Conservation (phyloP, 371 early-diverging fungal genomes). For the Blyttiomyces sp. region DNA sequence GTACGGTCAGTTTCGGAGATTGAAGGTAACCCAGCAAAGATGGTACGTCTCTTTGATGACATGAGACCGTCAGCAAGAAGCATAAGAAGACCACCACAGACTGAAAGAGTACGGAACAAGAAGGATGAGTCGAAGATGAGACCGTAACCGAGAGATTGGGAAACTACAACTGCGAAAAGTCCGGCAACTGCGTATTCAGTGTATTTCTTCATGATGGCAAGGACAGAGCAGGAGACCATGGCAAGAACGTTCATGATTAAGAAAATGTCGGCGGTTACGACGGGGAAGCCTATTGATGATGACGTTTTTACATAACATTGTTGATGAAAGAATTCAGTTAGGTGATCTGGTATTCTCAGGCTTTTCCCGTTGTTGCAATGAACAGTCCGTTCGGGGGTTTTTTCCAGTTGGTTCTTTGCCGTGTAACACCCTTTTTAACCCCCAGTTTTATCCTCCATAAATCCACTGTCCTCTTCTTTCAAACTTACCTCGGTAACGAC, state of each 20-base stretch:
- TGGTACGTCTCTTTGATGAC: constrained; percentile 59
- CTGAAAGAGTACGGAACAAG: constrained; percentile 88
- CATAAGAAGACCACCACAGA: constrained; percentile 92
- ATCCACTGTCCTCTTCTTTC: too few species aligned
- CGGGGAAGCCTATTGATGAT: constrained; percentile 57
- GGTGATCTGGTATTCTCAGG: too few species aligned
- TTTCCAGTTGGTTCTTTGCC: too few species aligned
- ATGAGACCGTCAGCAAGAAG: constrained; percentile 70
- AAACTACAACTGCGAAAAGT: constrained; percentile 73
- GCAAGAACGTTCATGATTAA: constrained; percentile 70
- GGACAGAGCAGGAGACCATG: constrained; percentile 75
- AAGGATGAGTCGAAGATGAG: constrained; percentile 84
- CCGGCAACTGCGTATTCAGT: constrained; percentile 81
- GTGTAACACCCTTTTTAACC: too few species aligned
- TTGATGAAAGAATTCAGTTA: too few species aligned
- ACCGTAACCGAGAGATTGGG: constrained; percentile 91
- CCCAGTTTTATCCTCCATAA: too few species aligned
- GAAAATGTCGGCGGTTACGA: constrained; percentile 77
- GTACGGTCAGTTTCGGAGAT: constrained; percentile 76
- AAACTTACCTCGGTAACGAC: constrained; percentile 58
- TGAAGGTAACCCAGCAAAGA: constrained; percentile 86
- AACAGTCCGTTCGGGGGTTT: too few species aligned
- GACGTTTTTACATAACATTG: too few species aligned
- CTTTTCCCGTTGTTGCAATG: too few species aligned
- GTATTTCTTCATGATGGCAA: constrained; percentile 73